phyloP scores from a whole-genome alignment of 2,329 filamentous ascomycete species.

The Cytospora paraplurivora region DNA sequence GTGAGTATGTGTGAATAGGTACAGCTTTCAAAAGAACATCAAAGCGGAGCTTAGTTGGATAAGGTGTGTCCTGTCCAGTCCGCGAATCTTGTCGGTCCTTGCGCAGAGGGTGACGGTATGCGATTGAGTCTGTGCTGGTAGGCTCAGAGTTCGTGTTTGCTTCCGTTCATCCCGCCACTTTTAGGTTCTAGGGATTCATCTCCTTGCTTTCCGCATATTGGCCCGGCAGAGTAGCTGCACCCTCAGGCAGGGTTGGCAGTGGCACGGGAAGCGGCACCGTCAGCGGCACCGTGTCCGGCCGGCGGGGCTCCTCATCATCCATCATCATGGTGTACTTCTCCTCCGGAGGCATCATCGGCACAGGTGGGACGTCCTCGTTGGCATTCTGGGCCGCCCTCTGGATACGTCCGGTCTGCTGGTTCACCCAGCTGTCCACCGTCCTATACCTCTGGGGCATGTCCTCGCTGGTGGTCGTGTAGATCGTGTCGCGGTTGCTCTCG shows the following conservation, averaged over 20 bases:
- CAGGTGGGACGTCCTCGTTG: constrained; percentile 41
- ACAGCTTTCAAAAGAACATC: constrained; percentile 1
- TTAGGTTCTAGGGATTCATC: constrained; percentile 5
- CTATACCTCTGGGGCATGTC: constrained; percentile 59
- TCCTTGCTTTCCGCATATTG: constrained; percentile 1
- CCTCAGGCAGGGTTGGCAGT: constrained; percentile 3
- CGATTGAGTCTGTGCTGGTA: background rate
- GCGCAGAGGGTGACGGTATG: background rate
- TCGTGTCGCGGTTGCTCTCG: constrained; percentile 48
- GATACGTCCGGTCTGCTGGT: constrained; percentile 61
- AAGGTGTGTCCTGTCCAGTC: constrained; percentile 19
- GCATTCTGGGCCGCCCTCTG: constrained; percentile 48
- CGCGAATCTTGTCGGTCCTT: background rate
- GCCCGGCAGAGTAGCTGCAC: background rate
- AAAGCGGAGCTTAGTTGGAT: constrained; percentile 16
- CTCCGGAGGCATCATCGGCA: constrained; percentile 47
- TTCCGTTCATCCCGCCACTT: background rate
- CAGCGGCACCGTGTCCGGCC: constrained; percentile 25
- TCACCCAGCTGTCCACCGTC: constrained; percentile 64
- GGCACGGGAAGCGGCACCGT: constrained; percentile 5
- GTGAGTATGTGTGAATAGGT: constrained; percentile 4
- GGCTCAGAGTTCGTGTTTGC: background rate
- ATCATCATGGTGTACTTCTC: constrained; percentile 54
- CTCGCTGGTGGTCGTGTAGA: constrained; percentile 56
- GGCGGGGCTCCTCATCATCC: constrained; percentile 51